Percentiles rank a stretch among this genome's conserved stretches.
phyloP scores from a whole-genome alignment of 2,329 filamentous ascomycete genomes.

The Alternaria hordeiaustralica region DNA sequence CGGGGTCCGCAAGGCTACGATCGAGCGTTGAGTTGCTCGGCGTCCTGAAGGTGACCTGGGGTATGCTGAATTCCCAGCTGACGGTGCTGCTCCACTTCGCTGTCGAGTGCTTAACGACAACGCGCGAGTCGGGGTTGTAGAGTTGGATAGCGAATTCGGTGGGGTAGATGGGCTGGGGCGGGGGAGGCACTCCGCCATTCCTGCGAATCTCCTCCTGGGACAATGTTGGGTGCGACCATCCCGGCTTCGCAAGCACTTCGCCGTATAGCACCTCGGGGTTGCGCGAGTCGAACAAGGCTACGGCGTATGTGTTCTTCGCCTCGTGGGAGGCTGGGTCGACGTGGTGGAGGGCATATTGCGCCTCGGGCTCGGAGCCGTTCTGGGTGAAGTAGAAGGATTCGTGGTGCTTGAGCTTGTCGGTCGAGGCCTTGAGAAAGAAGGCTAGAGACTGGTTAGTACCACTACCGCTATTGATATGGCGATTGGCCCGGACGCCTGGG shows the following conservation, averaged over 20 bases:
- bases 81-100: constrained; percentile 81
- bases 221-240: constrained; percentile 83
- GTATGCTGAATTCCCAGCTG: constrained; percentile 92
- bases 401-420: constrained; percentile 59
- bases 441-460: constrained; percentile 50
- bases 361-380: constrained; percentile 78
- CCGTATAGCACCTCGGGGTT: constrained; percentile 83
- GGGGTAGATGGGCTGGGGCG: constrained; percentile 75
- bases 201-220: constrained; percentile 80
- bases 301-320: constrained; percentile 83
- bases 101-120: constrained; percentile 72
- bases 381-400: constrained; percentile 65
- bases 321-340: constrained; percentile 72
- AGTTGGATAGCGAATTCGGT: constrained; percentile 83
- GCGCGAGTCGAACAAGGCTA: constrained; percentile 82
- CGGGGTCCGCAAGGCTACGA: constrained; percentile 69
- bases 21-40: constrained; percentile 83
- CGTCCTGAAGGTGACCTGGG: constrained; percentile 79
- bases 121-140: constrained; percentile 89
- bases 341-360: constrained; percentile 81
- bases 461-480: constrained; percentile 21
- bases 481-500: background rate
- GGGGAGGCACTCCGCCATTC: constrained; percentile 69
- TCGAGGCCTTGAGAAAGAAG: constrained; percentile 65
- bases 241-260: constrained; percentile 82